A percentile compares a stretch with the other conserved stretches of the same genome.
These are phyloP conservation scores for Eurotiales sp. DNA, from an alignment of 2,329 filamentous ascomycete species.

Conservation along the genomic window DNA sequence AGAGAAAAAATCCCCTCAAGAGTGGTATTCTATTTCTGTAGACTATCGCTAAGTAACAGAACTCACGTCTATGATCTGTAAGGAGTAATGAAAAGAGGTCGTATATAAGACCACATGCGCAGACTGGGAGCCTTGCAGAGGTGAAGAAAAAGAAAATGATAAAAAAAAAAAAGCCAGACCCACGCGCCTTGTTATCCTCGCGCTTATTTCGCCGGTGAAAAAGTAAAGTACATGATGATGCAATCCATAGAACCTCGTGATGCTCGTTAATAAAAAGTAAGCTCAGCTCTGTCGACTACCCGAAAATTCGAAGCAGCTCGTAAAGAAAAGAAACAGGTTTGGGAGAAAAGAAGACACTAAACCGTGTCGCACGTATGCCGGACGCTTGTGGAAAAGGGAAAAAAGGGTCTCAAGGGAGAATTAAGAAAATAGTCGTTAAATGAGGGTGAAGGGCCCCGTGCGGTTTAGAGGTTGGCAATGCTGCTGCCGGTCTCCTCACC, in stretches of 20 bases:
- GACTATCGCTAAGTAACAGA: constrained; percentile 7
- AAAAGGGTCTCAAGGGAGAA: neutral
- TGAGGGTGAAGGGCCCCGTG: neutral
- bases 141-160: constrained; percentile 1
- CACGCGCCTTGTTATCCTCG: constrained; percentile 12
- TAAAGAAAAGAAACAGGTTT: neutral
- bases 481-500: constrained; percentile 4
- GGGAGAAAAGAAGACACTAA: no score
- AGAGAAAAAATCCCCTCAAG: neutral
- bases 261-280: constrained; percentile 10
- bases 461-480: constrained; percentile 10
- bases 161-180: constrained; percentile 9
- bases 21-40: constrained; percentile 6
- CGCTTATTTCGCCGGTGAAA: constrained; percentile 12
- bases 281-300: constrained; percentile 4
- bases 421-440: neutral
- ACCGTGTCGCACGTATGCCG: neutral
- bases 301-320: neutral
- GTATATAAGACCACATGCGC: neutral
- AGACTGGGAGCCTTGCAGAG: neutral
- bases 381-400: neutral
- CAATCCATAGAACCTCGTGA: constrained; percentile 15
- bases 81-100: constrained; percentile 1
- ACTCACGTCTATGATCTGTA: constrained; percentile 7
- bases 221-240: constrained; percentile 16